Evolutionary conservation across 805 yeast species (phyloP).

Genomic region (Candida boidinii): DNA sequence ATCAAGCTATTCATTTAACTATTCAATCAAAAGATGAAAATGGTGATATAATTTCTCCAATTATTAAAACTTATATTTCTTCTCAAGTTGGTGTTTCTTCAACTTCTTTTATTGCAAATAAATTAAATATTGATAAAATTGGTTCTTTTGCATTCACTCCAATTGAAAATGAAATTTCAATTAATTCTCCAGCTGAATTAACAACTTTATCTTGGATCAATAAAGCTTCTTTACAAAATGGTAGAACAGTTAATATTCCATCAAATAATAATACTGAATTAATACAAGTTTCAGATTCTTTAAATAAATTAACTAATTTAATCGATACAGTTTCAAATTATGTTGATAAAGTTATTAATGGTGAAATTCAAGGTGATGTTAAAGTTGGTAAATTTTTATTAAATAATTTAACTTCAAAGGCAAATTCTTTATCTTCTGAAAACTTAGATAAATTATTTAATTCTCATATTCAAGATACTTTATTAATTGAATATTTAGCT

Average conservation of each 20-base stretch:
- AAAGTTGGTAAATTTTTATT: conserved; percentile 62
- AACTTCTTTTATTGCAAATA: conserved; percentile 26
- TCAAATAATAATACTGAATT: conserved; percentile 32
- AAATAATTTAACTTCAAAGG: conserved; percentile 44
- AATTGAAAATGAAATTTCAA: conserved; percentile 55
- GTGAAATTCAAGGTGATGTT: conserved; percentile 39
- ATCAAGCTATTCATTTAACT: conserved; percentile 74
- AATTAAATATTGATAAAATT: conserved; percentile 30
- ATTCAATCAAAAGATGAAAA: conserved; percentile 46
- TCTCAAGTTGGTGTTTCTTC: conserved; percentile 57
- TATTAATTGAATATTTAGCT: conserved; percentile 75
- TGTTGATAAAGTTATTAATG: conserved; percentile 32
- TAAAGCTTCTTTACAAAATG: conserved; percentile 26
- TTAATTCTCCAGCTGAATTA: conserved; percentile 47
- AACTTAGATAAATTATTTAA: conserved; percentile 54
- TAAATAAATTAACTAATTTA: conserved; percentile 35
- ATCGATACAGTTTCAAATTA: conserved; percentile 42
- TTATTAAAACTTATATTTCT: conserved; percentile 63
- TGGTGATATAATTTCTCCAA: conserved; percentile 45
- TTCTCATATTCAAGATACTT: conserved; percentile 69
- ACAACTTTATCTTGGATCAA: conserved; percentile 43
- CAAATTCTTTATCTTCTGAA: conserved; percentile 41
- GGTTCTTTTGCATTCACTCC: conserved; percentile 65
- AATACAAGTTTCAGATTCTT: conserved; percentile 35
- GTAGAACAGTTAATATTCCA: conserved; percentile 22